Conservation (phyloP, 2,329 filamentous ascomycete genomes). For the Stachybotrys echinatus region DNA sequence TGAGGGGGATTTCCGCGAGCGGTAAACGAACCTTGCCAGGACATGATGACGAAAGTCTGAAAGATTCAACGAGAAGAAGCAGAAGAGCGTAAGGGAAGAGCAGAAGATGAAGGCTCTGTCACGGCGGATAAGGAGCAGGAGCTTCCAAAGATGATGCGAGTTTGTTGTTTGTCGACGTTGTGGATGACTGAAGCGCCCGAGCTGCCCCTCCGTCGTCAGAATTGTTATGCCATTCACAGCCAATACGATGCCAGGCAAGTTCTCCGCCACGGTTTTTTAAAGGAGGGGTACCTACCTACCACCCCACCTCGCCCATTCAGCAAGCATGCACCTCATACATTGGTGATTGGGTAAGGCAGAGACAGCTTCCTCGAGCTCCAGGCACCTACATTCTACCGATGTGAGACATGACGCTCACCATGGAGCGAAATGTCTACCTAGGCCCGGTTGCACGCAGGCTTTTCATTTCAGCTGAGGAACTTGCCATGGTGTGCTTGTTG, state of each 20-base stretch:
- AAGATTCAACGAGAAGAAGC: conserved; percentile 1
- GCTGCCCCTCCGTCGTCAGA: background rate
- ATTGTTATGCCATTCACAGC: background rate
- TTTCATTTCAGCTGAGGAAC: too few relatives aligned
- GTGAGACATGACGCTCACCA: too few relatives aligned
- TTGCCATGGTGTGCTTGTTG: too few relatives aligned
- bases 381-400: too few relatives aligned
- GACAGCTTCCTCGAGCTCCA: too few relatives aligned
- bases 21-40: conserved; percentile 62
- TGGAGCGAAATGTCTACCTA: too few relatives aligned
- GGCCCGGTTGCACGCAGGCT: too few relatives aligned
- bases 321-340: too few relatives aligned
- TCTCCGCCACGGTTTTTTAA: conserved; percentile 8
- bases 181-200: background rate
- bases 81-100: conserved; percentile 2
- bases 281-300: conserved; percentile 11
- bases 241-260: conserved; percentile 4
- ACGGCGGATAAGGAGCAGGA: conserved; percentile 1
- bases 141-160: background rate
- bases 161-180: conserved; percentile 5
- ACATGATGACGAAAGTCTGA: conserved; percentile 44
- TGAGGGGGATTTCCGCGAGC: conserved; percentile 17
- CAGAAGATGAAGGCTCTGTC: conserved; percentile 1
- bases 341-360: too few relatives aligned
- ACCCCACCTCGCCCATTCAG: too few relatives aligned